phyloP scores from a whole-genome alignment of 1,284 basidiomycete species.

The Malassezia caprae region DNA sequence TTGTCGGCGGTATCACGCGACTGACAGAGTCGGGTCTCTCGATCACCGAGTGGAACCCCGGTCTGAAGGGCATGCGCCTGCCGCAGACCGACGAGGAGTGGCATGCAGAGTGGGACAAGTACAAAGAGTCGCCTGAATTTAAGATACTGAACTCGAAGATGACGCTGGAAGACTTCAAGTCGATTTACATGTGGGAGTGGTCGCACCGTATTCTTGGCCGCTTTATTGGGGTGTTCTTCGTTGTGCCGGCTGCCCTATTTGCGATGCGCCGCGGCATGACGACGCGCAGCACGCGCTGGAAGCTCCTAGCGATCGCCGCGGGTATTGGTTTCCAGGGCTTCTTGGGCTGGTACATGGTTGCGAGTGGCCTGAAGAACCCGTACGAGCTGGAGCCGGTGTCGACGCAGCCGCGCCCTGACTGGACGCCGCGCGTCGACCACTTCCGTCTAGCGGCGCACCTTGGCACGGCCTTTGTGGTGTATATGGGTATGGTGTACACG shows the following conservation, averaged over 20 bases:
- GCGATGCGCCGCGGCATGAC: conserved; percentile 8
- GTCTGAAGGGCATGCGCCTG: conserved; percentile 71
- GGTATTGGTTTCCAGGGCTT: conserved; percentile 82
- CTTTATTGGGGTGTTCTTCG: conserved; percentile 61
- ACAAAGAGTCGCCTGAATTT: conserved; percentile 89
- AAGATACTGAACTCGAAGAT: conserved; percentile 85
- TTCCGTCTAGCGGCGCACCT: conserved; percentile 92
- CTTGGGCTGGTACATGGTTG: conserved; percentile 99
- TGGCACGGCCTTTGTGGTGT: conserved; percentile 77
- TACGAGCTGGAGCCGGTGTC: conserved; percentile 15
- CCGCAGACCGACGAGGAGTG: conserved; percentile 70
- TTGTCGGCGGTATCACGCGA: conserved; percentile 91
- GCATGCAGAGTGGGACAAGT: conserved; percentile 86
- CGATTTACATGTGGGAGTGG: conserved; percentile 99
- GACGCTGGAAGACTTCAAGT: conserved; percentile 79
- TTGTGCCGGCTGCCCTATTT: conserved; percentile 41
- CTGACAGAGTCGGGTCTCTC: conserved; percentile 94
- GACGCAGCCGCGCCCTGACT: conserved; percentile 24
- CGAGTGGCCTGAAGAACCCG: conserved; percentile 64
- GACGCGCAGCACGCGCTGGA: conserved; percentile 49
- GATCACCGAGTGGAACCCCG: conserved; percentile 94
- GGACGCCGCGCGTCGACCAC: conserved; percentile 73
- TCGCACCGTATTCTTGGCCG: conserved; percentile 86
- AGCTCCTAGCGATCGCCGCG: conserved; percentile 62
- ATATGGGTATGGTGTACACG: conserved; percentile 77